Evolutionary conservation across 2,329 filamentous ascomycete genomes (phyloP).

Genomic region (Thielaviopsis euricoi): DNA sequence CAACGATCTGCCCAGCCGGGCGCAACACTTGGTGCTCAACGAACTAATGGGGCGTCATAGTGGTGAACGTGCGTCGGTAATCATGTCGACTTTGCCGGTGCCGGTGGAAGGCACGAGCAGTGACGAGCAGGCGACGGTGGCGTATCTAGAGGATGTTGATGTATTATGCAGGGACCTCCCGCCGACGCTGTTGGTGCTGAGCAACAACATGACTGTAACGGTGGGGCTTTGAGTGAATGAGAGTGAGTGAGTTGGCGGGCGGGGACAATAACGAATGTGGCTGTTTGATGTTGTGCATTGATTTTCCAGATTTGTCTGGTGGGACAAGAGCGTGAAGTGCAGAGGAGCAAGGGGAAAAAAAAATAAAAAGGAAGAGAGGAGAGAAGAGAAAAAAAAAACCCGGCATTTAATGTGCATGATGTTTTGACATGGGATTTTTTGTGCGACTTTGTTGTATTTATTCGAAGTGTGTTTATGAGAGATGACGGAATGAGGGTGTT

Average conservation of each 20-base stretch:
- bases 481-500: no score
- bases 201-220: conserved; percentile 81
- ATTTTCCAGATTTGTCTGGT: no score
- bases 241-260: conserved; percentile 1
- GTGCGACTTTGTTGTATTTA: no score
- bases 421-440: no score
- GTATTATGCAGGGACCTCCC: conserved; percentile 62
- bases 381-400: no score
- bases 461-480: no score
- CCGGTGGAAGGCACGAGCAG: conserved; percentile 60
- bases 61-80: conserved; percentile 48
- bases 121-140: conserved; percentile 52
- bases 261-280: conserved; percentile 5
- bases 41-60: conserved; percentile 61
- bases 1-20: conserved; percentile 70
- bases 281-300: no score
- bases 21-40: conserved; percentile 75
- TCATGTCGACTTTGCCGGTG: conserved; percentile 72
- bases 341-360: no score
- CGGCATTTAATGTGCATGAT: neutral
- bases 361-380: no score
- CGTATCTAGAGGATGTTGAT: conserved; percentile 64
- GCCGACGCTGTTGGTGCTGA: conserved; percentile 63
- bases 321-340: no score
- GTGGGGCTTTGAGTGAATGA: conserved; percentile 40